Conservation (phyloP, 768 basidiomycete species). For the Udeniomyces megalosporus region DNA sequence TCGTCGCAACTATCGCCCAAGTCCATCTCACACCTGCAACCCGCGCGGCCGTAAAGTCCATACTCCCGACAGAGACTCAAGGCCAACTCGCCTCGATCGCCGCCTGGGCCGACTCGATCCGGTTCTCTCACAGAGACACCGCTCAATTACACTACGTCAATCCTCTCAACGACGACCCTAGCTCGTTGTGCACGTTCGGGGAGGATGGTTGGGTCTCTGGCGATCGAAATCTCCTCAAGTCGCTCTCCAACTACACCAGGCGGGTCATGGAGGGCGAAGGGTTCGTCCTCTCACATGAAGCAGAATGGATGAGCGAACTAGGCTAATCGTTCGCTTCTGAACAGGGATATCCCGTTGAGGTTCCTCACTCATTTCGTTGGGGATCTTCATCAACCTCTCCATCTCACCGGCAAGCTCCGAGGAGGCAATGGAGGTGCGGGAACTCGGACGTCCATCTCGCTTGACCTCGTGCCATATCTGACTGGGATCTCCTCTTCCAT, state of each 20-base stretch:
- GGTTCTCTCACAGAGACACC: slow-evolving; percentile 24
- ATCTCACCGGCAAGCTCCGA: slow-evolving; percentile 69
- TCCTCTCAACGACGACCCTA: slow-evolving; percentile 57
- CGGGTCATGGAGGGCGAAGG: slow-evolving; percentile 35
- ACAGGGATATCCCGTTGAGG: slow-evolving; percentile 63
- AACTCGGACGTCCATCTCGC: too few species aligned
- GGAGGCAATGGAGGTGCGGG: slow-evolving; percentile 63
- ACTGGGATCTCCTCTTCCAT: neutral
- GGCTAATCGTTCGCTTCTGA: neutral
- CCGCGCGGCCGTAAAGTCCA: slow-evolving; percentile 47
- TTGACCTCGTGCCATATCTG: neutral
- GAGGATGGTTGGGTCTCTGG: slow-evolving; percentile 51
- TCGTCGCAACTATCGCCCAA: slow-evolving; percentile 69
- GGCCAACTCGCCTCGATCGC: slow-evolving; percentile 75
- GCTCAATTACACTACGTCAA: slow-evolving; percentile 39
- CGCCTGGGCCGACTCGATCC: slow-evolving; percentile 69
- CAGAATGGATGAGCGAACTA: too few species aligned
- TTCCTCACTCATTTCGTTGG: slow-evolving; percentile 77
- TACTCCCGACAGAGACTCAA: slow-evolving; percentile 41
- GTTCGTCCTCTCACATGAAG: slow-evolving; percentile 12
- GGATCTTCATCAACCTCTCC: slow-evolving; percentile 46
- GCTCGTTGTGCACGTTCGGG: slow-evolving; percentile 56
- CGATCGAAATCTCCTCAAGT: slow-evolving; percentile 54
- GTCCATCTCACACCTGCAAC: slow-evolving; percentile 66
- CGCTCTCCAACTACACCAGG: slow-evolving; percentile 54